Conservation (phyloP, 2,329 filamentous ascomycete species). For the Cladophialophora immunda region DNA sequence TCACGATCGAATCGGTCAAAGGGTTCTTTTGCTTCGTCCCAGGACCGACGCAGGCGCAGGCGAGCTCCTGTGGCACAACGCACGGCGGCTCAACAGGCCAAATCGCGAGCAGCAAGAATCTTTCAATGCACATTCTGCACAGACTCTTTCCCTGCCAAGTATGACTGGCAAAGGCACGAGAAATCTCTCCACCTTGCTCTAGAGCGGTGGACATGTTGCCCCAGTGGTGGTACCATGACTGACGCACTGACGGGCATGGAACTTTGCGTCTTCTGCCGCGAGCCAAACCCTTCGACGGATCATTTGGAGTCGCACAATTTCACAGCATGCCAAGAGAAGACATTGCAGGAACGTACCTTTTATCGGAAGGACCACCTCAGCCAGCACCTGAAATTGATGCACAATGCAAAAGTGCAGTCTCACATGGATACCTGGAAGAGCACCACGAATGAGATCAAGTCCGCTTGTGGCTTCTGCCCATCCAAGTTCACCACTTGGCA, state of each 20-base stretch:
- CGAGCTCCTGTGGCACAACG: constrained; percentile 57
- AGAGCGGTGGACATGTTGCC: constrained; percentile 69
- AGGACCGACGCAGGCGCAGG: constrained; percentile 66
- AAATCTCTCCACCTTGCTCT: constrained; percentile 65
- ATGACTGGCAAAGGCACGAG: constrained; percentile 68
- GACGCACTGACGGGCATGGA: constrained; percentile 34
- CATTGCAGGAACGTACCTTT: constrained; percentile 66
- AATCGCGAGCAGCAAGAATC: constrained; percentile 54
- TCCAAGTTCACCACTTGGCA: constrained; percentile 45
- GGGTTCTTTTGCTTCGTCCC: constrained; percentile 65
- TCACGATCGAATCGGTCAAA: constrained; percentile 66
- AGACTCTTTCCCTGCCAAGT: constrained; percentile 65
- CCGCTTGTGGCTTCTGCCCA: constrained; percentile 48
- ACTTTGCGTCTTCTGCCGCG: constrained; percentile 68
- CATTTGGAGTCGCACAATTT: constrained; percentile 70
- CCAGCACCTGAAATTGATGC: constrained; percentile 66
- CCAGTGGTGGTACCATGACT: constrained; percentile 63
- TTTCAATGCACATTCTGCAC: constrained; percentile 68
- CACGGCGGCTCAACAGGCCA: constrained; percentile 51
- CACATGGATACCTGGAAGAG: constrained; percentile 65
- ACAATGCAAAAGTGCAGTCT: constrained; percentile 58
- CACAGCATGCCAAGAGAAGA: constrained; percentile 67
- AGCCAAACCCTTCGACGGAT: constrained; percentile 60
- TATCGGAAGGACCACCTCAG: constrained; percentile 67
- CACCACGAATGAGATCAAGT: constrained; percentile 59